Evolutionary conservation across 2,329 filamentous ascomycete species (phyloP).

Genomic region (Pseudocercospora crystallina): DNA sequence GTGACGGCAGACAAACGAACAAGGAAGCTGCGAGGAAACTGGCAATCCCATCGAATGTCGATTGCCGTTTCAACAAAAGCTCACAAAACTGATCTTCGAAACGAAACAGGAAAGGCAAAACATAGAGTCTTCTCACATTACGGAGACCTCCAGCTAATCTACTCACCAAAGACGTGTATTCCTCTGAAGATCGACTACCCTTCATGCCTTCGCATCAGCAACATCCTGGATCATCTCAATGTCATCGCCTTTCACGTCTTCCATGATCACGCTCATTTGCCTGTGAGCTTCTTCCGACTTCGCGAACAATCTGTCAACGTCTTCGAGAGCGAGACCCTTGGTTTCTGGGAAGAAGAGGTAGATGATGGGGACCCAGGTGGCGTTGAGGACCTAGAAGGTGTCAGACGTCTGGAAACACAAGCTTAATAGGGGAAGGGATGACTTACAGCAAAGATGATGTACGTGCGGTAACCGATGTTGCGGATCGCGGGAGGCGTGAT

Average conservation of each 20-base stretch:
- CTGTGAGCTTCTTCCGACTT: constrained; percentile 22
- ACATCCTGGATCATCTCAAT: constrained; percentile 18
- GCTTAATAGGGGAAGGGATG: background rate
- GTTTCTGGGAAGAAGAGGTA: constrained; percentile 65
- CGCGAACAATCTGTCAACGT: constrained; percentile 67
- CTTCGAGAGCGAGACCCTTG: constrained; percentile 58
- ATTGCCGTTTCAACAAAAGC: too few species aligned
- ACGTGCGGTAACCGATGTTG: constrained; percentile 56
- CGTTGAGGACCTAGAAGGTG: constrained; percentile 20
- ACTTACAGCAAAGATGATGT: constrained; percentile 44
- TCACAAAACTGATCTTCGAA: too few species aligned
- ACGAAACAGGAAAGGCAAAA: too few species aligned
- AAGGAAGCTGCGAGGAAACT: too few species aligned
- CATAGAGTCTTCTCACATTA: too few species aligned
- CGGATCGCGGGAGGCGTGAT: constrained; percentile 62
- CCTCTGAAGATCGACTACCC: too few species aligned
- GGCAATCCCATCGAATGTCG: too few species aligned
- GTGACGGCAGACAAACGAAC: too few species aligned
- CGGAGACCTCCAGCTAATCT: too few species aligned
- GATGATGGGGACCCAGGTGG: constrained; percentile 48
- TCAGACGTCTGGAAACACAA: background rate
- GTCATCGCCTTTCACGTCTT: constrained; percentile 11
- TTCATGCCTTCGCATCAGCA: background rate
- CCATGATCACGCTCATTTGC: constrained; percentile 20
- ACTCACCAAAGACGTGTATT: too few species aligned